Base-by-base conservation (phyloP, 2,329 filamentous ascomycete genomes). In the Colletotrichum graminicola region DNA sequence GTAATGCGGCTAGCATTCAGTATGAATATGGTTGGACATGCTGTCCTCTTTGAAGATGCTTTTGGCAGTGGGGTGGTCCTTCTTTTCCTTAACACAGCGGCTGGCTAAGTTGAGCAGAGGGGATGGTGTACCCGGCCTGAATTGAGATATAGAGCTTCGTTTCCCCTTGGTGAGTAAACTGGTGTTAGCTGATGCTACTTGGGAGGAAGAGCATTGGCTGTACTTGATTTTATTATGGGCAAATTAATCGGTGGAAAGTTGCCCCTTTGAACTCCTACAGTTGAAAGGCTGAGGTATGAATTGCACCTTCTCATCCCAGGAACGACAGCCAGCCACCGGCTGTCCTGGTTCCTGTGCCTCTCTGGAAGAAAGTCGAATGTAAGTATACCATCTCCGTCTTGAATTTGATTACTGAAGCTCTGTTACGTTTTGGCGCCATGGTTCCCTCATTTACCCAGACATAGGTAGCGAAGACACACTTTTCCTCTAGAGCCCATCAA, bases 21-120 rank as follows among this genome's bases (percentile, higher is more conserved):
- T 34, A 59, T 84, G 66, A 87, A 89, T 74, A 87, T 86, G 2
- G 84, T 88, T 0, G 88, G 88, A 0, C 88, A 90, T 66, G 84
- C 86, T 1, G 88, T 90, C 73, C 69, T 90, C 3, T 89, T 90
- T 67, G 84, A 87, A 63, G 88, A 90, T 70, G 73, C 70, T 1
- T 62, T 73, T 0, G 79, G 77, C 0, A 81, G 82, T 67, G 84
- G 82, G 80, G 63, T 23, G 26, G 52, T 14, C 8, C 5, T 14
- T 49, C 21, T n/a, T 1, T 16, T 14, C 11, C 8, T 26, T 8
- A 14, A 47, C 10, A 10, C 11, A 29, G 34, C 18, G 6, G 4
- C 36, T 21, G 12, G 47, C 52, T 71, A 39, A 68, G 2, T 36
- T 1, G 29, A 59, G 1, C 5, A 71, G 68, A 65, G 84, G 82